Base-by-base conservation (phyloP, 2,329 filamentous ascomycete genomes). In the Daldinia sp. region DNA sequence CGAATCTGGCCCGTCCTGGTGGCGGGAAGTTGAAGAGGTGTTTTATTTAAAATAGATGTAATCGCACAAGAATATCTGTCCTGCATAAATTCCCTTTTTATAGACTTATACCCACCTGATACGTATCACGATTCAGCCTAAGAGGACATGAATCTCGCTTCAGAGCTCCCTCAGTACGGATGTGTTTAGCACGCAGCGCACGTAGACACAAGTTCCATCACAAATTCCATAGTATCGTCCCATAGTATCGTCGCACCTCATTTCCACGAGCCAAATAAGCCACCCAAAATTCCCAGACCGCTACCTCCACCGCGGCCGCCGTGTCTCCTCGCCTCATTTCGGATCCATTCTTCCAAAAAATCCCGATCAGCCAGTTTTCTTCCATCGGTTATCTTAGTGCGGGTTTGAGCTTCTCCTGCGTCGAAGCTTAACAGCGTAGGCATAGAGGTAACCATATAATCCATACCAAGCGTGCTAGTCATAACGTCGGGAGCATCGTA, bases 1-100 rank as follows among this genome's bases (percentile, higher is more conserved):
- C 64, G 82, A 85, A 68, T 87, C 86, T 1, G 82, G 81, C 67
- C 84, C 84, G n/a, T 74, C 82, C 9, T 91, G 89, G 89, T 92
- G 89, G 89, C 87, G 84, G 72, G 83, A 82, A 1, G 74, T 89
- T 17, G 87, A 91, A 73, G 88, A 91, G 77, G 88, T 91, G 2
- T 92, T 91, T 72, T 87, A 89, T 72, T 74, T 88, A 67, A 80
- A 39, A 34, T 62, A 58, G 45, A 34, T 7, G 21, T 9, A 56
- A 21, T 29, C 10, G 1, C 11, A 43, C 13, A 25, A 23, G 11
- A 17, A 13, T 41, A 23, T 21, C 13, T 43, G 11, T 15, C 39
- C 13, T 15, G 4, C 17, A 45, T 8, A 15, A 8, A 25, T 13
- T 45, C 21, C 13, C 21, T 3, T 45, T 23, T 25, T 6, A 4